Conservation (phyloP, 2,329 filamentous ascomycete genomes). For the Pseudogymnoascus sp. region DNA sequence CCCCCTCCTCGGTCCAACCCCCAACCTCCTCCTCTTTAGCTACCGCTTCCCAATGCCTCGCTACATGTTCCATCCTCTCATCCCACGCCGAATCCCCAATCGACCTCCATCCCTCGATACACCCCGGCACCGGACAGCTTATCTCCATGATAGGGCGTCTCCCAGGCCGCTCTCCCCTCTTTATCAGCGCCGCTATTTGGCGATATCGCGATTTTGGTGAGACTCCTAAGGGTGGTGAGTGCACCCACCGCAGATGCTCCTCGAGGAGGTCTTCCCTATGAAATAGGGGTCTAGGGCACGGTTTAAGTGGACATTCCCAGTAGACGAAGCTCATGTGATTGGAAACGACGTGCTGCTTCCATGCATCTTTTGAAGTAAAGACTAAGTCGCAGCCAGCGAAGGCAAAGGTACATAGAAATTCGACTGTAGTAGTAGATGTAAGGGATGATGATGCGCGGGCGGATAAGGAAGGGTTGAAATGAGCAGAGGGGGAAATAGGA, state of each 20-base stretch:
- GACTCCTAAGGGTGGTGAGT: too few relatives aligned
- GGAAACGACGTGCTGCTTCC: constrained; percentile 79
- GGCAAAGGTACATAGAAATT: constrained; percentile 57
- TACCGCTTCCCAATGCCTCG: constrained; percentile 61
- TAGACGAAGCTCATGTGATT: constrained; percentile 69
- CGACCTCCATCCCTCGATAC: neutral
- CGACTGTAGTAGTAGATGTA: neutral
- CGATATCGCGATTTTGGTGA: too few relatives aligned
- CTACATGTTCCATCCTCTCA: constrained; percentile 78
- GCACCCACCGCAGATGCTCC: constrained; percentile 82
- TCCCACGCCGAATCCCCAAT: constrained; percentile 48
- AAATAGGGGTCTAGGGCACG: constrained; percentile 41
- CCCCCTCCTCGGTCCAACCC: neutral
- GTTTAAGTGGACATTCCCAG: constrained; percentile 55
- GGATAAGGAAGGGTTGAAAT: neutral
- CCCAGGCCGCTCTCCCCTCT: neutral
- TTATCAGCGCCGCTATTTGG: neutral
- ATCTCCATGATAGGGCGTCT: neutral
- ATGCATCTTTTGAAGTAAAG: constrained; percentile 83
- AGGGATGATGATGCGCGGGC: neutral
- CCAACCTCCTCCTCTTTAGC: neutral
- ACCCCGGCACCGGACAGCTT: neutral
- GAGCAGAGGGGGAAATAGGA: neutral
- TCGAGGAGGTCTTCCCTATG: constrained; percentile 89
- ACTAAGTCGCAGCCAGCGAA: constrained; percentile 65